phyloP scores from a whole-genome alignment of 495 filamentous ascomycete genomes.

The Neurospora terricola region DNA sequence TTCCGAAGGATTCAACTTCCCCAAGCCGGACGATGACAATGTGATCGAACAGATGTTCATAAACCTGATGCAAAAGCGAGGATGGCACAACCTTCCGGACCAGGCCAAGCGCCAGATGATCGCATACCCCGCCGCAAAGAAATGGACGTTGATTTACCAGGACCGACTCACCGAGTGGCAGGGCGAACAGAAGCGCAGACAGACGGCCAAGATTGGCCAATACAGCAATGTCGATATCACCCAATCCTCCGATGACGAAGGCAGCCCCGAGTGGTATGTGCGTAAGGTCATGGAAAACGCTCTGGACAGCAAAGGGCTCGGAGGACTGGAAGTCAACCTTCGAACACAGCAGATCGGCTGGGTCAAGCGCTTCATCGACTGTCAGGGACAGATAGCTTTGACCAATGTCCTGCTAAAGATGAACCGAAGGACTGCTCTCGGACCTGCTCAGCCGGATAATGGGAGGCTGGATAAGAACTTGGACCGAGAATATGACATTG shows the following conservation, averaged over 20 bases:
- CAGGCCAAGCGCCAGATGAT: slow-evolving; percentile 91
- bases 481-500: slow-evolving; percentile 93
- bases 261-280: slow-evolving; percentile 96
- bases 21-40: slow-evolving; percentile 66
- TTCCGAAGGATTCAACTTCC: slow-evolving; percentile 54
- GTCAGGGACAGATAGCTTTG: slow-evolving; percentile 91
- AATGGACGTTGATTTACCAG: slow-evolving; percentile 95
- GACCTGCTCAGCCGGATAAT: slow-evolving; percentile 53
- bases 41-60: slow-evolving; percentile 88
- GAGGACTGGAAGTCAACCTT: slow-evolving; percentile 84
- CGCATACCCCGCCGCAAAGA: slow-evolving; percentile 85
- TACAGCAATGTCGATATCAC: slow-evolving; percentile 49
- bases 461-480: slow-evolving; percentile 73
- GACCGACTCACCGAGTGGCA: slow-evolving; percentile 89
- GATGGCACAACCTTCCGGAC: slow-evolving; percentile 94
- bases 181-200: slow-evolving; percentile 80
- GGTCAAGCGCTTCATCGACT: slow-evolving; percentile 94
- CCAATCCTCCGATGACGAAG: slow-evolving; percentile 78
- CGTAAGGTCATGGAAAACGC: slow-evolving; percentile 92
- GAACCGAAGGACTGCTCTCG: slow-evolving; percentile 73
- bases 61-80: slow-evolving; percentile 91
- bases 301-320: slow-evolving; percentile 82
- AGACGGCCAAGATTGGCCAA: slow-evolving; percentile 57
- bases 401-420: slow-evolving; percentile 91
- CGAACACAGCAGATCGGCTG: slow-evolving; percentile 95